phyloP scores from a whole-genome alignment of 2,329 filamentous ascomycete genomes.

The Neopestalotiopsis sp. region DNA sequence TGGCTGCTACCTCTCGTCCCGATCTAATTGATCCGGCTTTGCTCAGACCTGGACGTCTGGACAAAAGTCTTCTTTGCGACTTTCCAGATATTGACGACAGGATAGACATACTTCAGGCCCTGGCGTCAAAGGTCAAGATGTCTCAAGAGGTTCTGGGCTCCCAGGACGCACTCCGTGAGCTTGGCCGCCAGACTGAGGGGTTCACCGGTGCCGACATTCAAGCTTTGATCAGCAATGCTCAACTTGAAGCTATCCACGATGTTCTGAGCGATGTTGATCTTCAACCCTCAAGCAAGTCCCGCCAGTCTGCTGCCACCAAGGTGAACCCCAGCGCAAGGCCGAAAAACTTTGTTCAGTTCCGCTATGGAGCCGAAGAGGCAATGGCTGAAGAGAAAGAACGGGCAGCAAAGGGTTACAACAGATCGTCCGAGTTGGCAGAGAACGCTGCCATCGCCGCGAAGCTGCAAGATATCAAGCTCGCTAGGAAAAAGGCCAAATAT shows the following conservation, averaged over 20 bases:
- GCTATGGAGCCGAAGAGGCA: constrained; percentile 70
- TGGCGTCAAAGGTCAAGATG: constrained; percentile 82
- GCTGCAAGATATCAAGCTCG: constrained; percentile 77
- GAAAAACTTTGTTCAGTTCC: constrained; percentile 80
- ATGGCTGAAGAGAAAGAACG: constrained; percentile 44
- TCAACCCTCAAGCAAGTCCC: constrained; percentile 30
- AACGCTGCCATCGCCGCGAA: constrained; percentile 82
- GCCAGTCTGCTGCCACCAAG: constrained; percentile 41
- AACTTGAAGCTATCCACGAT: constrained; percentile 96
- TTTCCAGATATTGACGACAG: constrained; percentile 83
- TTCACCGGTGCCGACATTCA: constrained; percentile 96
- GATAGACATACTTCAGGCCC: constrained; percentile 83
- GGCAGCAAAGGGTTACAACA: constrained; percentile 51
- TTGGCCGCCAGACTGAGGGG: constrained; percentile 82
- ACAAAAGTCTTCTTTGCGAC: constrained; percentile 92
- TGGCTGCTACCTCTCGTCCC: constrained; percentile 91
- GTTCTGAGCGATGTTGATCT: constrained; percentile 70
- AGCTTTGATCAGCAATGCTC: constrained; percentile 93
- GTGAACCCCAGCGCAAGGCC: constrained; percentile 40
- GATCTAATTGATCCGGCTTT: constrained; percentile 96
- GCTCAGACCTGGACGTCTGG: constrained; percentile 86
- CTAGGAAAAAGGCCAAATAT: constrained; percentile 68
- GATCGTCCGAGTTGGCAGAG: constrained; percentile 69
- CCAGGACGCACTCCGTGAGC: constrained; percentile 66
- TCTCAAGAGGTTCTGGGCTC: constrained; percentile 66